These are phyloP conservation scores for Didymella lethalis DNA, from an alignment of 2,329 filamentous ascomycete species.

Conservation along the genomic window DNA sequence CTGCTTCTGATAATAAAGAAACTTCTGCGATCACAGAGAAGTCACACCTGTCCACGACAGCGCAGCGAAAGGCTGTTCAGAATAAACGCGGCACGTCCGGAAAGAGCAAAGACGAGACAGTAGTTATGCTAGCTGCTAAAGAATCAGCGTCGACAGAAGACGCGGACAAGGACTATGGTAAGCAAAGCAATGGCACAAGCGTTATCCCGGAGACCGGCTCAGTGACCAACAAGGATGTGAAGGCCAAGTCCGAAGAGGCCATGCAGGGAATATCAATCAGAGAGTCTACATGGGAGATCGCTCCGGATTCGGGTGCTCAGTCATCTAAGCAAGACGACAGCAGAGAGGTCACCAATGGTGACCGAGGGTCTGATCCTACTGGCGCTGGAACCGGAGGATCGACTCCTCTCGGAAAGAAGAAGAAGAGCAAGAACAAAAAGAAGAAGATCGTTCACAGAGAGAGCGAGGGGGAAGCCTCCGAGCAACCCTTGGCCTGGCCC, in stretches of 20 bases:
- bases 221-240: conserved; percentile 28
- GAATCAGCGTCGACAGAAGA: background rate
- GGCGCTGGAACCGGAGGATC: background rate
- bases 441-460: background rate
- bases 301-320: conserved; percentile 11
- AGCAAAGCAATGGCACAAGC: conserved; percentile 22
- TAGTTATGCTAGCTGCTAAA: background rate
- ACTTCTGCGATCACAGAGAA: background rate
- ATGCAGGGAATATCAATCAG: background rate
- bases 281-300: background rate
- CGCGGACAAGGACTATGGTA: conserved; percentile 17
- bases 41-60: background rate
- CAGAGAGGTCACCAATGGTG: conserved; percentile 5
- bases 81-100: conserved; percentile 8
- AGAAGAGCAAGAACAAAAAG: conserved; percentile 54
- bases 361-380: conserved; percentile 14
- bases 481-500: conserved; percentile 6
- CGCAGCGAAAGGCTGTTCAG: background rate
- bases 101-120: conserved; percentile 12
- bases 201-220: conserved; percentile 17
- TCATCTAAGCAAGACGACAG: conserved; percentile 15
- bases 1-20: background rate
- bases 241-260: background rate
- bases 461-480: background rate
- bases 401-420: conserved; percentile 35